Evolutionary conservation across 2,329 filamentous ascomycete species (phyloP).

Genomic region (Trichoderma lentiforme): DNA sequence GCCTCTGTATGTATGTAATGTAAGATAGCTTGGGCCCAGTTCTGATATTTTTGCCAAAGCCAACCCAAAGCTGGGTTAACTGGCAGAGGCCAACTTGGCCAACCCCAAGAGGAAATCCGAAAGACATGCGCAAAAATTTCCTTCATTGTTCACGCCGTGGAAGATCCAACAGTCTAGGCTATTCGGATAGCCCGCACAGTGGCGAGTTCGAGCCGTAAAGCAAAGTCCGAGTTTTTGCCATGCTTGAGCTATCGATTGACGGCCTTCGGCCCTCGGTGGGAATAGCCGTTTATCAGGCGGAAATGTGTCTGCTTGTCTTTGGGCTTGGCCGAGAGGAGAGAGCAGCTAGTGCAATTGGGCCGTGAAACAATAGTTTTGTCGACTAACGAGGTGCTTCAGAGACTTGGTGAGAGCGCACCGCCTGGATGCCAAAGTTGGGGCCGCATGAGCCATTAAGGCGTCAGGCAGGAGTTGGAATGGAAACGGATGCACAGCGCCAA

Average conservation of each 20-base stretch:
- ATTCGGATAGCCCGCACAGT: constrained; percentile 2
- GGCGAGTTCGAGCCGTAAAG: neutral
- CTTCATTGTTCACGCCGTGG: neutral
- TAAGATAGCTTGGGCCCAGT: neutral
- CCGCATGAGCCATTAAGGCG: neutral
- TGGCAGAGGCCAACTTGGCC: neutral
- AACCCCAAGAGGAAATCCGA: neutral
- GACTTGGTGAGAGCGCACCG: neutral
- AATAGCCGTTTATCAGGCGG: neutral
- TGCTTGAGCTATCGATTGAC: neutral
- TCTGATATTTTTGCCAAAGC: neutral
- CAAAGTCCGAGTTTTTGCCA: constrained; percentile 4
- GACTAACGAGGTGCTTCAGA: neutral
- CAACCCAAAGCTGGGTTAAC: neutral
- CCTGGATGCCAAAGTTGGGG: neutral
- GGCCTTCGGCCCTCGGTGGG: neutral
- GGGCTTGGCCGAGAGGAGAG: neutral
- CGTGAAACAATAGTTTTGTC: neutral
- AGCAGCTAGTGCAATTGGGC: neutral
- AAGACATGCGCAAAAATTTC: neutral
- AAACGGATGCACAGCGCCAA: neutral
- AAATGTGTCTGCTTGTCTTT: neutral
- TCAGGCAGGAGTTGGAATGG: neutral
- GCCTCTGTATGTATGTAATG: neutral
- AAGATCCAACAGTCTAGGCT: neutral